Base-by-base conservation (phyloP, 306 rosid genomes). In the Arachis hypogaea region DNA sequence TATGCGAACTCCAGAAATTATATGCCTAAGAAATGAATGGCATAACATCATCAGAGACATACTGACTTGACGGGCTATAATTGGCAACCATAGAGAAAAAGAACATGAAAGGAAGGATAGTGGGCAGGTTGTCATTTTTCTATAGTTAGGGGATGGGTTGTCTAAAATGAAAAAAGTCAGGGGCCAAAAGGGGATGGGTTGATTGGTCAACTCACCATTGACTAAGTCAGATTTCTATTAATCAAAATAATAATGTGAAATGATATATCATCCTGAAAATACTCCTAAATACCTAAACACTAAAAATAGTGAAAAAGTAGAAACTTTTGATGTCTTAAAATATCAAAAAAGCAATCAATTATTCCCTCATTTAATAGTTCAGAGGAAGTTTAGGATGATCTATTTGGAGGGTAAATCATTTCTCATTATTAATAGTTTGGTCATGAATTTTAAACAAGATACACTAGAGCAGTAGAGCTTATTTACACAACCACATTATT, bases 11-110 rank as follows among this genome's bases (percentile, higher is more conserved):
- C 83, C 78, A 2, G 79, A 73, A 59, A 83, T 47, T 54, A 11
- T 73, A 52, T 69, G 72, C 85, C 91, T 89, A 44, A 65, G 28
- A 28, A 75, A 73, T 1, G 7, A n/a, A 71, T 75, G 22, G 29
- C 78, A 69, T 3, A 10, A 36, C 63, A 59, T 22, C 3, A 46
- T 71, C 10, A 76, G 58, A 72, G 7, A 58, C 36, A 28, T 14
- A 51, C 49, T 30, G 64, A 47, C 18, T 7, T 22, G 4, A 66
- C 12, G 11, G 9, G 55, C 55, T 22, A 46, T 59, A 75, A 64
- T 59, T 9, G 59, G 8, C 51, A 12, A 57, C 40, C 22, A 63
- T 28, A 40, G 3, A 59, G 18, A 22, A 22, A 22, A 54, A 47
- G 41, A 73, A 36, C 4, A 22, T 2, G 6, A n/a, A 74, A 55